Base-by-base conservation (phyloP, 176 grass and related monocot species). In the barley (Hordeum vulgare) region DNA sequence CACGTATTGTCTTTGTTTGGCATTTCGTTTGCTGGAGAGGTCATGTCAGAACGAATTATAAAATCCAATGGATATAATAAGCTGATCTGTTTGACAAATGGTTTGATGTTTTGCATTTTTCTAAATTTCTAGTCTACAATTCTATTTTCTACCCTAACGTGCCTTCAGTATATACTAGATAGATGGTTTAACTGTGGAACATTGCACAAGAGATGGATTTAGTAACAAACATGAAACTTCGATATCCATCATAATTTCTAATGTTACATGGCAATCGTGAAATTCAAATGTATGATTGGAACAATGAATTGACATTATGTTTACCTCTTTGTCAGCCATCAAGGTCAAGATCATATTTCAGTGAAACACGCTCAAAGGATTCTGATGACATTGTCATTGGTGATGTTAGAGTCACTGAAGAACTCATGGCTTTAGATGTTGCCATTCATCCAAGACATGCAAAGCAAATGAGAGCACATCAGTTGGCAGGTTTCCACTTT, bases 381-480 rank as follows among this genome's bases (percentile, higher is more conserved):
- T 69, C 75, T 79, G 90, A 91, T 44, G 88, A 90, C 36, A 69
- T 77, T 10, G 89, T 90, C 6, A 81, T 63, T 73, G 82, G 63
- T 80, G 76, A 61, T 84, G 68, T 92, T 67, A 92, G 83, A 80
- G 24, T 83, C 7, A 86, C 93, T 41, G 89, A 95, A 89, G 86
- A 99, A 84, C 90, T 96, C 61, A 59, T 85, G 51, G 78, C 79
- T 26, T 28, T 78, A 61, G 96, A 99, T 37, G 81, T 99, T 65
- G 81, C 91, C 56, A 93, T 99, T 76, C 93, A 99, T 90, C 96
- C 93, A 74, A 92, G 91, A 83, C 96, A 99, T 80, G 81, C 80
- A 20, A 94, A 91, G 78, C 42, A 86, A 83, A 99, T 99, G 82
- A 99, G 88, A 53, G 73, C 93, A 1, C 96, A 99, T 86, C 96